Evolutionary conservation across 331 rosid species (phyloP).

Genomic region (Malus hybrid): DNA sequence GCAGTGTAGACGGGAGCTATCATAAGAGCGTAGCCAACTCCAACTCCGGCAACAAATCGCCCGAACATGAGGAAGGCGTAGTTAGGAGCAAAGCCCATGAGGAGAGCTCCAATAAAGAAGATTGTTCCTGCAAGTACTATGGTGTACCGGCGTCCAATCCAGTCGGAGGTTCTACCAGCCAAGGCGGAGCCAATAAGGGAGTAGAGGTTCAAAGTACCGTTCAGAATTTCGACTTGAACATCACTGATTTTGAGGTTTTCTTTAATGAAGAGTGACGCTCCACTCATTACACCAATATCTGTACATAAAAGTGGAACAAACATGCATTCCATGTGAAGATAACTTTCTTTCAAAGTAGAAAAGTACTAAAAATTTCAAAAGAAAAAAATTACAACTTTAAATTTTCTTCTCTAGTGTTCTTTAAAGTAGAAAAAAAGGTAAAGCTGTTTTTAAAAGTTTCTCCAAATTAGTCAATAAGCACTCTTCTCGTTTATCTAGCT

Average conservation of each 20-base stretch:
- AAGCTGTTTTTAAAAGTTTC: too few species aligned
- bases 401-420: background rate
- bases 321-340: background rate
- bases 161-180: conserved; percentile 51
- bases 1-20: conserved; percentile 61
- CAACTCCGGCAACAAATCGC: conserved; percentile 48
- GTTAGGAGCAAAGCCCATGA: too few species aligned
- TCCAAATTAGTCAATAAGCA: background rate
- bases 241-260: conserved; percentile 45
- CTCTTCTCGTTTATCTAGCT: background rate
- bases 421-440: background rate
- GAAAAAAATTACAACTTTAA: too few species aligned
- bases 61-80: conserved; percentile 38
- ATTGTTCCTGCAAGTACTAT: too few species aligned
- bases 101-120: too few species aligned
- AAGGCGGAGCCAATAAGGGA: conserved; percentile 44
- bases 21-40: conserved; percentile 58
- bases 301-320: background rate
- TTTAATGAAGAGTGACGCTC: conserved; percentile 24
- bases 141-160: conserved; percentile 28
- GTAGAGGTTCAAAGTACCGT: conserved; percentile 42
- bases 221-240: conserved; percentile 37
- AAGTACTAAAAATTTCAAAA: background rate
- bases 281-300: background rate
- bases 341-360: background rate